phyloP scores from a whole-genome alignment of 306 rosid genomes.

The Malus orientalis region DNA sequence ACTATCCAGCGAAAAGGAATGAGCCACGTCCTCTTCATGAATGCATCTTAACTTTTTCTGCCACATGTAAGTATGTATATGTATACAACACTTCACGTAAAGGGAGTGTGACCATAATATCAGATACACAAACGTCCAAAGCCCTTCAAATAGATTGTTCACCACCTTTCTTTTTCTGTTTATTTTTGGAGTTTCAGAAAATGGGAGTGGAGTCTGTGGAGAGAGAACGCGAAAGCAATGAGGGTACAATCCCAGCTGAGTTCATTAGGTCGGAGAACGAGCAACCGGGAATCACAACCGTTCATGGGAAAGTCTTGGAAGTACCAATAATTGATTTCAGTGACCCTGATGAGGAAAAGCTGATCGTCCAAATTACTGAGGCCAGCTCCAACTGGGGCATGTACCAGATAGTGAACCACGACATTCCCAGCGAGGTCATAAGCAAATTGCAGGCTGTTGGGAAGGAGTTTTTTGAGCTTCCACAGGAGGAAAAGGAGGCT shows the following conservation, averaged over 20 bases:
- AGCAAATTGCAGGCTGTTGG: conserved; percentile 49
- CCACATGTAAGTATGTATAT: background rate
- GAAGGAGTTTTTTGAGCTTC: conserved; percentile 44
- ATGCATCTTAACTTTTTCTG: background rate
- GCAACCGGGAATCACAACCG: conserved; percentile 70
- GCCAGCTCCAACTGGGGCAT: conserved; percentile 63
- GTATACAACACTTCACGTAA: background rate
- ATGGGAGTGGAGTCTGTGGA: background rate
- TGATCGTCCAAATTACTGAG: conserved; percentile 18
- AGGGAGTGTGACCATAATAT: background rate
- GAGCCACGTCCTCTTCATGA: background rate
- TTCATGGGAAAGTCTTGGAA: conserved; percentile 30
- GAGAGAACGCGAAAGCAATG: conserved; percentile 40
- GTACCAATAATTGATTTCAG: conserved; percentile 44
- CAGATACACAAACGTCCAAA: background rate
- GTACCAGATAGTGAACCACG: conserved; percentile 77
- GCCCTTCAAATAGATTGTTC: background rate
- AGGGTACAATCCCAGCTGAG: conserved; percentile 32
- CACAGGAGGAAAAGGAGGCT: conserved; percentile 53
- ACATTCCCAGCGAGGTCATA: conserved; percentile 43
- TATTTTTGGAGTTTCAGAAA: background rate
- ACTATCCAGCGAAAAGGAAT: background rate
- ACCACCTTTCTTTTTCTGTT: background rate
- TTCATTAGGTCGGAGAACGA: conserved; percentile 47
- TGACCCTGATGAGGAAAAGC: conserved; percentile 23